Base-by-base conservation (phyloP, 1,284 basidiomycete genomes). In the Marasmius oreades region DNA sequence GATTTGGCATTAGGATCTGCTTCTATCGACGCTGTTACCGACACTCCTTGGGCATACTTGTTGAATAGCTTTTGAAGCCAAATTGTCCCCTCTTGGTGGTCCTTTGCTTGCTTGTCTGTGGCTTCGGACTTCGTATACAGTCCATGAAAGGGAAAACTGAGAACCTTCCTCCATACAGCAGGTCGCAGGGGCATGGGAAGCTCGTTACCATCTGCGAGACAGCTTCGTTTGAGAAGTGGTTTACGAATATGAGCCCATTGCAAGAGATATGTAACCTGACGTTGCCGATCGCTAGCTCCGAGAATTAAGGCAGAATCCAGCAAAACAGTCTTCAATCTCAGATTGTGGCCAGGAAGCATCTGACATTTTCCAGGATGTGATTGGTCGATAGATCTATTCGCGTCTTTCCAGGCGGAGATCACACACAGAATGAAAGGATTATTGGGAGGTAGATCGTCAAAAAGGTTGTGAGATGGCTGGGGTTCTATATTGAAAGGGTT, bases 151-250 rank as follows among this genome's bases (percentile, higher is more conserved):
- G 8, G 34, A 8, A 36, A 8, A 16, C 16, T 44, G 10, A 54
- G 28, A 14, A 56, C 39, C 34, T 56, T 56, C 11, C 55, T 18
- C 55, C 55, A 56, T 22, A 44, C 18, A 16, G 33, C 20, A 20
- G 31, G 14, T 23, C 34, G 7, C 8, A 36, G 34, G 16, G 34
- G 16, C 7, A 36, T 36, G 8, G 34, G 34, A 7, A 16, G 7
- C 34, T 36, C 8, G 34, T 36, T 36, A 8, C n/a, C 43, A 45
- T 45, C 43, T 8, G 8, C 43, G 18, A 18, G 12, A 12, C 46
- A 12, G 23, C 23, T 16, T 23, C 46, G 24, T 31, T 18, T 22
- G 16, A 42, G 37, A 44, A 44, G 51, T 12, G 46, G 26, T 20
- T 37, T 36, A 24, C 47, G 46, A 20, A 55, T 24, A 28, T 55